phyloP scores from a whole-genome alignment of 1,139 yeast species.

The Candida sojae region DNA sequence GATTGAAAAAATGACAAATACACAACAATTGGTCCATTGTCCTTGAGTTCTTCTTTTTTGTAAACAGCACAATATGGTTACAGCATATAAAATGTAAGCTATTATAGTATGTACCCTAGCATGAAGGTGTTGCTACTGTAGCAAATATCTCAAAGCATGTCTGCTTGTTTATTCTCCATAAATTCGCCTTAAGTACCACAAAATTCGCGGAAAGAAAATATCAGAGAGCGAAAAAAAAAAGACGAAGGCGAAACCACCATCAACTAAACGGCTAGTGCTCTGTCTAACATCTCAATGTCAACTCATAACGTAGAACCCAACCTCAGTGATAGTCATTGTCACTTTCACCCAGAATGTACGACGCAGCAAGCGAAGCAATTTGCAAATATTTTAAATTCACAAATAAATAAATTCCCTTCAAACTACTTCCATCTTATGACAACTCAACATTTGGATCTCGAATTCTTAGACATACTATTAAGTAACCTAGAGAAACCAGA shows the following conservation, averaged over 20 bases:
- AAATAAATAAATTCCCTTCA: conserved; percentile 1
- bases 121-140: too few relatives aligned
- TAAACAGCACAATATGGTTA: too few relatives aligned
- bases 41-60: too few relatives aligned
- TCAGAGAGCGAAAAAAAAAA: too few relatives aligned
- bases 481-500: conserved; percentile 20
- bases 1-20: too few relatives aligned
- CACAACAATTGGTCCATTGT: too few relatives aligned
- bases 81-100: too few relatives aligned
- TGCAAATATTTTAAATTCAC: conserved; percentile 12
- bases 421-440: conserved; percentile 50
- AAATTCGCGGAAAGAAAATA: not conserved
- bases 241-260: too few relatives aligned
- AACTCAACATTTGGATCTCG: conserved; percentile 54
- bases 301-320: conserved; percentile 1
- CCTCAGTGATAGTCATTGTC: conserved; percentile 22
- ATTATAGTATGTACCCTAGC: too few relatives aligned
- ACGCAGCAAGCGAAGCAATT: conserved; percentile 12
- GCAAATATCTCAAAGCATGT: too few relatives aligned
- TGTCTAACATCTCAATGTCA: too few relatives aligned
- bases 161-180: not conserved
- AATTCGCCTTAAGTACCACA: not conserved
- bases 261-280: too few relatives aligned
- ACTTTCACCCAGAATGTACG: conserved; percentile 18
- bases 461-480: conserved; percentile 33